Evolutionary conservation across 805 yeast genomes (phyloP).

Genomic region (Wickerhamomyces ciferrii): DNA sequence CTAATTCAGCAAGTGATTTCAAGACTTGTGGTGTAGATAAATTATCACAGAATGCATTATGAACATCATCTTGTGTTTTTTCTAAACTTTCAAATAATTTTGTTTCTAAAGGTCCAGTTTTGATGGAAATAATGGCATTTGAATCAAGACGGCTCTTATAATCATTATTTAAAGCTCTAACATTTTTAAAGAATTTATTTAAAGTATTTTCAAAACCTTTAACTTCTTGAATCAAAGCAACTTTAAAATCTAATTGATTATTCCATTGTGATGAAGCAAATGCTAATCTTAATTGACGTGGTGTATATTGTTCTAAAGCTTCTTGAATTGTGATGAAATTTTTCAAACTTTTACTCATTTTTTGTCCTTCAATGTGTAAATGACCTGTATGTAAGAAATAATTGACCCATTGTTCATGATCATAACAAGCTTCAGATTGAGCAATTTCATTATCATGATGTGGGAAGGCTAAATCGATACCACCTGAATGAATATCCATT

Average conservation of each 20-base stretch:
- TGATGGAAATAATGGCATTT: conserved; percentile 57
- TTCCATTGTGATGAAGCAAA: conserved; percentile 94
- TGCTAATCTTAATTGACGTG: conserved; percentile 85
- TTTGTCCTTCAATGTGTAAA: conserved; percentile 96
- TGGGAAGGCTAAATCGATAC: conserved; percentile 95
- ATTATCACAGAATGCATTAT: conserved; percentile 84
- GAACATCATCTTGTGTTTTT: conserved; percentile 52
- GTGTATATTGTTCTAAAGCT: conserved; percentile 63
- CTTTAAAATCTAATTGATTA: conserved; percentile 87
- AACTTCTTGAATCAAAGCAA: conserved; percentile 70
- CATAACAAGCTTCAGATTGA: conserved; percentile 90
- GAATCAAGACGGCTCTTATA: conserved; percentile 42
- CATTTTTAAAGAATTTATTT: conserved; percentile 78
- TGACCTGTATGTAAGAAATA: conserved; percentile 97
- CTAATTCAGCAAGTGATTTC: conserved; percentile 58
- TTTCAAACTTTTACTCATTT: conserved; percentile 93
- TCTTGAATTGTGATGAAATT: conserved; percentile 93
- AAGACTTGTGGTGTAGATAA: conserved; percentile 75
- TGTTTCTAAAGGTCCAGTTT: conserved; percentile 50
- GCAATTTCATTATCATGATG: conserved; percentile 99
- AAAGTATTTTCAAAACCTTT: conserved; percentile 68
- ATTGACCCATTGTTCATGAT: conserved; percentile 92
- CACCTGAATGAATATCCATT: conserved; percentile 96
- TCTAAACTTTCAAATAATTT: conserved; percentile 45
- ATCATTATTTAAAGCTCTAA: conserved; percentile 77